A percentile compares a stretch with the other conserved stretches of the same genome.
phyloP scores from a whole-genome alignment of 768 basidiomycete species.

The Suillus americanus region DNA sequence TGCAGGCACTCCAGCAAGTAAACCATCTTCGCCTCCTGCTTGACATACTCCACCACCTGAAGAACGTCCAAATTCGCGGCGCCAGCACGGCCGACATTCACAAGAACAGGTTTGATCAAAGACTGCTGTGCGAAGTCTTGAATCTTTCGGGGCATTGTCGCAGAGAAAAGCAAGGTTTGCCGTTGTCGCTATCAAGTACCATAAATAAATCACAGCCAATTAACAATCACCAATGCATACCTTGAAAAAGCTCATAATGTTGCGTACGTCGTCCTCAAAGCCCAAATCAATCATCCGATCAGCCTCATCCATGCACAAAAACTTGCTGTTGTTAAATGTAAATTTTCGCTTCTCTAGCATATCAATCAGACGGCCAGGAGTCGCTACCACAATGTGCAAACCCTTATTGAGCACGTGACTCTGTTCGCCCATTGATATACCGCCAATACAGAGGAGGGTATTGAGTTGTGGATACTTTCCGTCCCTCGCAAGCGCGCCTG shows the following conservation, averaged over 20 bases:
- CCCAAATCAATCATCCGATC: constrained; percentile 99
- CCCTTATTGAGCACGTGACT: constrained; percentile 88
- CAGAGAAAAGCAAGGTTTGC: constrained; percentile 95
- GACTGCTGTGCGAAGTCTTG: constrained; percentile 98
- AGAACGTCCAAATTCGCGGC: constrained; percentile 96
- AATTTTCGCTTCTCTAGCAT: constrained; percentile 97
- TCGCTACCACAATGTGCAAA: constrained; percentile 94
- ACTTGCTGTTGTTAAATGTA: constrained; percentile 92
- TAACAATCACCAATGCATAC: constrained; percentile 38
- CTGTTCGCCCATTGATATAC: constrained; percentile 98
- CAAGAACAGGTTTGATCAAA: constrained; percentile 89
- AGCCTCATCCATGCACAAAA: constrained; percentile 98
- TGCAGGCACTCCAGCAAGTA: constrained; percentile 96
- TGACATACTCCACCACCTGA: constrained; percentile 97
- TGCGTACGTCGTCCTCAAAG: constrained; percentile 97
- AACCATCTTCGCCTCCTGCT: constrained; percentile 99
- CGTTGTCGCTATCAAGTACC: constrained; percentile 71
- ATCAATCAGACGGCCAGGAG: constrained; percentile 94
- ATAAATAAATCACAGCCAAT: constrained; percentile 9
- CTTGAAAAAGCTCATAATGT: constrained; percentile 99
- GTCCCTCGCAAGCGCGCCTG: constrained; percentile 73
- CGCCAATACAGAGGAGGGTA: constrained; percentile 91
- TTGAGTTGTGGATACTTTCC: constrained; percentile 85
- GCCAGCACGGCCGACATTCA: constrained; percentile 97
- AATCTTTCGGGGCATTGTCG: constrained; percentile 98